Conservation (phyloP, 805 yeast genomes). For the Yamadazyma ubonensis region DNA sequence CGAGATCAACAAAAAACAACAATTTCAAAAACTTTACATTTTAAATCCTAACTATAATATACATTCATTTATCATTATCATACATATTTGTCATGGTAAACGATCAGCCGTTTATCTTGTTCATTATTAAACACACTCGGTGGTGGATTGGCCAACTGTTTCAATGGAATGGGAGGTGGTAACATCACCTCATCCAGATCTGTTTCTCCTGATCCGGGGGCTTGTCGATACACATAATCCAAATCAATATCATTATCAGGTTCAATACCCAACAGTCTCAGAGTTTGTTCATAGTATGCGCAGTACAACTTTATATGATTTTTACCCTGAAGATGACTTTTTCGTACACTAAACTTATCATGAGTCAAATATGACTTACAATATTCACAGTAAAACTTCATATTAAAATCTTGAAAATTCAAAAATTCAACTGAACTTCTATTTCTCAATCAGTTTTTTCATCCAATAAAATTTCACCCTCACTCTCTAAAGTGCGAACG, state of each 20-base stretch:
- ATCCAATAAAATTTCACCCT: constrained; percentile 11
- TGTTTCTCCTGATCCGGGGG: constrained; percentile 16
- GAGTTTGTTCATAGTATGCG: constrained; percentile 63
- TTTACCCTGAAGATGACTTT: constrained; percentile 74
- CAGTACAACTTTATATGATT: constrained; percentile 72
- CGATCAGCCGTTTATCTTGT: constrained; percentile 12
- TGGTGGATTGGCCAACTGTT: constrained; percentile 34
- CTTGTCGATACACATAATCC: constrained; percentile 13
- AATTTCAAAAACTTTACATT: too few species aligned
- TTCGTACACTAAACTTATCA: constrained; percentile 82
- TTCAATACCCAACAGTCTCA: constrained; percentile 37
- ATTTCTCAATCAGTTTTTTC: constrained; percentile 2
- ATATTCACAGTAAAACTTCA: constrained; percentile 76
- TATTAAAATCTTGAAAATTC: neutral
- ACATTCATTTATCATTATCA: too few species aligned
- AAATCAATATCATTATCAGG: constrained; percentile 35
- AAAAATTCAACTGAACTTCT: neutral
- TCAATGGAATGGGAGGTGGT: constrained; percentile 36
- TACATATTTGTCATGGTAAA: neutral
- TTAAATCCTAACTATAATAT: too few species aligned
- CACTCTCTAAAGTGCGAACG: constrained; percentile 11
- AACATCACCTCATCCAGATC: constrained; percentile 15
- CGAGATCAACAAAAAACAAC: neutral
- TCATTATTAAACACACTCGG: constrained; percentile 27
- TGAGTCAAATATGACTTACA: constrained; percentile 83